Conservation (phyloP, 176 grass and related monocot species). For the Triticum dicoccoides region DNA sequence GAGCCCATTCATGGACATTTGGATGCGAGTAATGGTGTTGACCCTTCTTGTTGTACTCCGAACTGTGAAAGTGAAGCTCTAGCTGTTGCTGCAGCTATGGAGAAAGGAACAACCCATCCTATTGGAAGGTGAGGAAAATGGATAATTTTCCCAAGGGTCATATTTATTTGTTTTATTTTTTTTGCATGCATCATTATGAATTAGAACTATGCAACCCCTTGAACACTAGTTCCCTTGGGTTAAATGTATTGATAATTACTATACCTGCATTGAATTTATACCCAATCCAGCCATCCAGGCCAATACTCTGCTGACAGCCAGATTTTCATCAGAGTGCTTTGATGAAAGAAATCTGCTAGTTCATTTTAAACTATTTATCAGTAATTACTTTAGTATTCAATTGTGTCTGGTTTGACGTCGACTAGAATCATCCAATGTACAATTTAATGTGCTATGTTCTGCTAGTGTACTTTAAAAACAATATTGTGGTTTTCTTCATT, state of each 20-base stretch:
- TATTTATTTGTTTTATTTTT: constrained; percentile 2
- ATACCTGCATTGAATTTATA: neutral
- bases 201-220: neutral
- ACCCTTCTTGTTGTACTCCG: constrained; percentile 68
- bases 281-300: neutral
- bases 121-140: constrained; percentile 72
- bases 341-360: neutral
- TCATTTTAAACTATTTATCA: neutral
- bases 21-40: constrained; percentile 28
- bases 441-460: neutral
- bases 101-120: constrained; percentile 97
- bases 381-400: neutral
- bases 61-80: constrained; percentile 98
- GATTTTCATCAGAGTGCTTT: neutral
- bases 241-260: neutral
- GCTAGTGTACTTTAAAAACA: neutral
- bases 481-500: neutral
- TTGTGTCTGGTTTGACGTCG: neutral
- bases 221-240: neutral
- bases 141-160: neutral
- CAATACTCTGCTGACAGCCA: neutral
- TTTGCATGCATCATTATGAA: neutral
- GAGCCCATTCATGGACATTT: constrained; percentile 96
- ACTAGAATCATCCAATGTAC: neutral
- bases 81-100: constrained; percentile 96